Conservation (phyloP, 495 filamentous ascomycete species). For the Tuber melanosporum region DNA sequence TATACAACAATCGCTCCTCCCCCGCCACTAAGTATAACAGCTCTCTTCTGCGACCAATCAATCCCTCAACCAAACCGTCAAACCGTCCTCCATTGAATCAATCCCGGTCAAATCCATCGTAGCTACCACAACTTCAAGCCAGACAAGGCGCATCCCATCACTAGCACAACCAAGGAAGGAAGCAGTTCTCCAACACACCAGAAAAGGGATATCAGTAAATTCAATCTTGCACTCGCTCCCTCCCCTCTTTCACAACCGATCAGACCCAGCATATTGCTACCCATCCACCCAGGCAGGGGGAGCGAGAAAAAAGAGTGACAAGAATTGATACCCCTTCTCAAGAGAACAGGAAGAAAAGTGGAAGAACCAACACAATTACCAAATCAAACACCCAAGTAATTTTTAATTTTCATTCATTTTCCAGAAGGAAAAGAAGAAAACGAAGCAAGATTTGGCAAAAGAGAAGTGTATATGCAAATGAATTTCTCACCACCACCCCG, state of each 20-base stretch:
- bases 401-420: background rate
- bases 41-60: background rate
- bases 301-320: background rate
- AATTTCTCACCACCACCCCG: background rate
- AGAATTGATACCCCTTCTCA: background rate
- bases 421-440: background rate
- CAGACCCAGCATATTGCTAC: background rate
- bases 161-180: background rate
- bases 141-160: background rate
- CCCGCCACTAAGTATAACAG: background rate
- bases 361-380: background rate
- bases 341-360: background rate
- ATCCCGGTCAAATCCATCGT: background rate
- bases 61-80: background rate
- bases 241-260: background rate
- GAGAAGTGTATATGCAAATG: background rate
- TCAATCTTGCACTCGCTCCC: background rate
- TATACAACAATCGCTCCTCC: background rate
- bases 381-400: background rate
- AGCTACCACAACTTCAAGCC: background rate
- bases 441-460: background rate
- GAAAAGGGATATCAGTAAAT: background rate
- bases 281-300: background rate
- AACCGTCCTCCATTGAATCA: slow-evolving; percentile 1
- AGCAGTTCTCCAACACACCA: background rate